Evolutionary conservation across 1,284 basidiomycete species (phyloP).

Genomic region (Gymnopus androsaceus): DNA sequence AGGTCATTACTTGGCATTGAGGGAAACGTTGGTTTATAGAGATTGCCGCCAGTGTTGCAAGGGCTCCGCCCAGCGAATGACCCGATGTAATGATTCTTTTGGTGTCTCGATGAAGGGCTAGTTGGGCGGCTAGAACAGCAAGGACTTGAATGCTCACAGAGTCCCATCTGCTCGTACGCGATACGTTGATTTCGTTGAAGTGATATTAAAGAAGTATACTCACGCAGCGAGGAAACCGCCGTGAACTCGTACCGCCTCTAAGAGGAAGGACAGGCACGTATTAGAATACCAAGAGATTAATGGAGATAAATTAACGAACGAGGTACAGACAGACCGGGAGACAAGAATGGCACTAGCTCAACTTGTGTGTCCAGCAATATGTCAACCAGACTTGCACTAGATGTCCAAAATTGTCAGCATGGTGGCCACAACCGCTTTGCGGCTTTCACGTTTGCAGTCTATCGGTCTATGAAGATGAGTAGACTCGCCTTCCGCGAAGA

Average conservation of each 20-base stretch:
- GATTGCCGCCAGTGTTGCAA: conserved; percentile 25
- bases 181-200: neutral
- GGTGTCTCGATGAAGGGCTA: conserved; percentile 17
- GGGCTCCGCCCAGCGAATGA: conserved; percentile 29
- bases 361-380: conserved; percentile 24
- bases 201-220: neutral
- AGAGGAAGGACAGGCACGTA: too few relatives aligned
- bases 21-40: conserved; percentile 23
- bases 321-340: conserved; percentile 22
- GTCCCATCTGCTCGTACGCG: conserved; percentile 19
- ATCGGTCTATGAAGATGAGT: neutral
- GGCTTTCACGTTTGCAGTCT: too few relatives aligned
- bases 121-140: conserved; percentile 16
- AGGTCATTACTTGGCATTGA: conserved; percentile 17
- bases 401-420: neutral
- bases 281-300: neutral
- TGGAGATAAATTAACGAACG: neutral
- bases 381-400: conserved; percentile 22
- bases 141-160: conserved; percentile 23
- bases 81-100: conserved; percentile 18
- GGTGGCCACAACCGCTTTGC: too few relatives aligned
- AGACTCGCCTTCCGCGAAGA: conserved; percentile 47
- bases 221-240: conserved; percentile 27
- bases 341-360: conserved; percentile 25
- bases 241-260: conserved; percentile 21